These are phyloP conservation scores for Phanerochaete carnosa DNA, from an alignment of 768 basidiomycete species.

Conservation along the genomic window DNA sequence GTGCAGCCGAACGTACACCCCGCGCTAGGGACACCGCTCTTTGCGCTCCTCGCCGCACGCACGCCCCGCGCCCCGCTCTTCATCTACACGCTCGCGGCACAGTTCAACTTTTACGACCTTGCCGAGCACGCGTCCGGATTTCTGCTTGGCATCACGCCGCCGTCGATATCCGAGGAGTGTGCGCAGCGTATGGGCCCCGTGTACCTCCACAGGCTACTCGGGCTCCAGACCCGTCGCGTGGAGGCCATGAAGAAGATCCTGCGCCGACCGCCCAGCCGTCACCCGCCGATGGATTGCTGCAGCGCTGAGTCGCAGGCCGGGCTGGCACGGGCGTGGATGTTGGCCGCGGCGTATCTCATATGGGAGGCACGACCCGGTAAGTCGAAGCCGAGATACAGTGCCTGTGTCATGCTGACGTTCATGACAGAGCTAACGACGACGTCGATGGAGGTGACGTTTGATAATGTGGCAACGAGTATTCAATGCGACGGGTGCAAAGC, in stretches of 20 bases:
- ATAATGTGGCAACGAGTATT: not conserved
- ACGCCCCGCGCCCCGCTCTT: conserved; percentile 34
- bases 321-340: conserved; percentile 25
- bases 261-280: conserved; percentile 21
- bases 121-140: conserved; percentile 35
- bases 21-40: conserved; percentile 25
- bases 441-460: not conserved
- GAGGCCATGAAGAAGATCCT: conserved; percentile 30
- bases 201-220: conserved; percentile 37
- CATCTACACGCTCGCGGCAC: conserved; percentile 39
- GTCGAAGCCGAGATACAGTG: conserved; percentile 14
- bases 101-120: conserved; percentile 30
- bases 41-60: conserved; percentile 28
- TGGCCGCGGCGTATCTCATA: conserved; percentile 23
- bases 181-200: conserved; percentile 37
- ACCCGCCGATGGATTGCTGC: conserved; percentile 14
- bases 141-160: conserved; percentile 32
- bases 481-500: not conserved
- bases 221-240: conserved; percentile 34
- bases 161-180: conserved; percentile 33
- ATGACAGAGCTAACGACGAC: not conserved
- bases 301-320: conserved; percentile 18
- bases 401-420: not conserved
- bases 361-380: conserved; percentile 27
- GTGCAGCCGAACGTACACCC: conserved; percentile 19